These are phyloP conservation scores for Ricinus communis DNA, from an alignment of 345 rosid genomes.

Conservation along the genomic window DNA sequence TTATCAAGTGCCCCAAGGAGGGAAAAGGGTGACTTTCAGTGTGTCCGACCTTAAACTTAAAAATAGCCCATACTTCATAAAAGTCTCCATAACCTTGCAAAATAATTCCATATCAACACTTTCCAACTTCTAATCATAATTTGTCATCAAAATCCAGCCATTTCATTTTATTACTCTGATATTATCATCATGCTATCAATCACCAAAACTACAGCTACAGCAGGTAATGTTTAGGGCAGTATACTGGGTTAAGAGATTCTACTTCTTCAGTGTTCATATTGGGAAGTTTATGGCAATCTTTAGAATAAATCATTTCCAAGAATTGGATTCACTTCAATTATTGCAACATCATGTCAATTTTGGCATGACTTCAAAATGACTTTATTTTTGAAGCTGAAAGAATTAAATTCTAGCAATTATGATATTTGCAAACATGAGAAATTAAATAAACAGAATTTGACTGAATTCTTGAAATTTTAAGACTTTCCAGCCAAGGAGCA, in stretches of 20 bases:
- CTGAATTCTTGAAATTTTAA: no score
- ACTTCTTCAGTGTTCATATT: background rate
- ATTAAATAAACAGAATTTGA: no score
- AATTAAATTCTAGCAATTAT: no score
- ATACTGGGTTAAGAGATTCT: background rate
- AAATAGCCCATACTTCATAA: background rate
- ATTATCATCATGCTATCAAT: background rate
- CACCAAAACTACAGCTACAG: background rate
- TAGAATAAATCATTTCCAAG: no score
- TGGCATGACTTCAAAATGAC: no score
- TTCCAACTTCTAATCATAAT: background rate
- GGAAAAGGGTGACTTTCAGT: background rate
- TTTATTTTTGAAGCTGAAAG: no score
- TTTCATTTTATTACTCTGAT: background rate
- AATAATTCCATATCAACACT: background rate
- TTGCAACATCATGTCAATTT: no score
- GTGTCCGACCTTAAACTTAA: background rate
- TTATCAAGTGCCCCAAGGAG: background rate
- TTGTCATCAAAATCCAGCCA: background rate
- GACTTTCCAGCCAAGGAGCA: no score
- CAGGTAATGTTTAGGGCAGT: background rate
- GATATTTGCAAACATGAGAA: no score
- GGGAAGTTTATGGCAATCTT: no score
- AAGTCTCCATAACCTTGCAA: no score
- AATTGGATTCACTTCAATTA: no score